phyloP scores from a whole-genome alignment of 441 rosid genomes.

The Jatropha podagrica region DNA sequence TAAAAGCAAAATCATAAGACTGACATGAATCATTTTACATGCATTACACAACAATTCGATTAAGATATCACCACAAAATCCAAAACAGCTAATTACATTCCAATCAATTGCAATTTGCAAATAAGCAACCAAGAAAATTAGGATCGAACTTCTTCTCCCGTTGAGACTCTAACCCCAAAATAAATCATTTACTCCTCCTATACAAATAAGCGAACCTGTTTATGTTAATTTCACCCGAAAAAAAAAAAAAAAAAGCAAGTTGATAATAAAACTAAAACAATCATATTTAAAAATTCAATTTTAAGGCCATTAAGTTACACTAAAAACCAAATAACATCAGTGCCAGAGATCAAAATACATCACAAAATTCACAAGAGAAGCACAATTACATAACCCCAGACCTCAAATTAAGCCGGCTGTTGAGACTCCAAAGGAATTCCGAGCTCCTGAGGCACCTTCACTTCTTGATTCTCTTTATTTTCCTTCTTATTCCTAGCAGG shows the following conservation, averaged over 20 bases:
- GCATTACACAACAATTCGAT: neutral
- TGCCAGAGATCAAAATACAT: conserved; percentile 11
- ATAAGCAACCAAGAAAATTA: conserved; percentile 4
- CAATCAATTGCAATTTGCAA: neutral
- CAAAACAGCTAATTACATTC: neutral
- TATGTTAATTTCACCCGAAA: neutral
- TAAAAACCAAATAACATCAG: conserved; percentile 12
- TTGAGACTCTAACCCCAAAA: neutral
- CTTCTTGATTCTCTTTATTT: conserved; percentile 21
- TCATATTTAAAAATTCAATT: conserved; percentile 8
- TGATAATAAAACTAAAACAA: neutral
- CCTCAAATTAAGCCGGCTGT: conserved; percentile 26
- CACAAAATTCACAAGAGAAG: neutral
- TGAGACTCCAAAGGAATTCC: conserved; percentile 70
- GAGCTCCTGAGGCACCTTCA: conserved; percentile 36
- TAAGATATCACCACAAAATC: neutral
- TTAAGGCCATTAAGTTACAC: conserved; percentile 12
- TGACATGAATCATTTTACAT: neutral
- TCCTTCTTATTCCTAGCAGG: conserved; percentile 35
- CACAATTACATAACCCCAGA: conserved; percentile 15
- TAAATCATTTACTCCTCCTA: neutral
- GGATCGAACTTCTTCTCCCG: neutral
- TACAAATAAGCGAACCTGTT: neutral
- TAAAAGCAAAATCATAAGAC: neutral
- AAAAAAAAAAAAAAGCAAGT: neutral